A percentile compares a stretch with the other conserved stretches of the same genome.
These are phyloP conservation scores for Carallia pectinifolia DNA, from an alignment of 345 rosid species.

Conservation along the genomic window DNA sequence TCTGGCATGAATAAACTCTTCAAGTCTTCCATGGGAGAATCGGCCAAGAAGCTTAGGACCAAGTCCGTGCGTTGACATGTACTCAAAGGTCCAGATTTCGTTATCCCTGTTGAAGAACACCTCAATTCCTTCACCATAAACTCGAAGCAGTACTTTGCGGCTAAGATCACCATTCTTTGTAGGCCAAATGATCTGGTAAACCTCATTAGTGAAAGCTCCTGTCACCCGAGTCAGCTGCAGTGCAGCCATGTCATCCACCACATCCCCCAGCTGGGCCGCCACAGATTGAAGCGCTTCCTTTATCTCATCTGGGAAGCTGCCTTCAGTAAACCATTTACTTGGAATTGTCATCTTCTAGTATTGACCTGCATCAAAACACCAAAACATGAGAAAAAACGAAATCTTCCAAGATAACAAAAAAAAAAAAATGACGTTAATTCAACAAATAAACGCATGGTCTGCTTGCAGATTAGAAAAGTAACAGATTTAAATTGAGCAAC, in stretches of 20 bases:
- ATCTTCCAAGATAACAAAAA: too few relatives aligned
- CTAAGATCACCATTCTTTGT: constrained; percentile 38
- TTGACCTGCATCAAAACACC: too few relatives aligned
- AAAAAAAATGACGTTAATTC: too few relatives aligned
- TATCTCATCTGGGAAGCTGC: constrained; percentile 55
- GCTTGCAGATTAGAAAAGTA: too few relatives aligned
- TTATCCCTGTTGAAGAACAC: constrained; percentile 75
- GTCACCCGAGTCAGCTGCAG: constrained; percentile 61
- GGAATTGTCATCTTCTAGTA: constrained; percentile 40
- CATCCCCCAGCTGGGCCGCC: constrained; percentile 73
- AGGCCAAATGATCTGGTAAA: constrained; percentile 85
- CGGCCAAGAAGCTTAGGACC: constrained; percentile 93
- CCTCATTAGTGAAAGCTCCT: constrained; percentile 95
- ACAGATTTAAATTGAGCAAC: too few relatives aligned
- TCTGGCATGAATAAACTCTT: constrained; percentile 91
- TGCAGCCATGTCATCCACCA: constrained; percentile 49
- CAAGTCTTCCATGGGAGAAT: constrained; percentile 74
- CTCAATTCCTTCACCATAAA: constrained; percentile 90
- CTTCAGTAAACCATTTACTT: constrained; percentile 41
- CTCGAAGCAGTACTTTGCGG: constrained; percentile 62
- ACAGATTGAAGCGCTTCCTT: constrained; percentile 57
- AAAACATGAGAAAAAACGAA: too few relatives aligned
- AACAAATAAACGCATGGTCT: too few relatives aligned
- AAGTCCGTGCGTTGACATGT: constrained; percentile 80
- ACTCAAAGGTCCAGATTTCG: constrained; percentile 82